Base-by-base conservation (phyloP, 2,329 filamentous ascomycete genomes). In the Colletotrichum agaves region DNA sequence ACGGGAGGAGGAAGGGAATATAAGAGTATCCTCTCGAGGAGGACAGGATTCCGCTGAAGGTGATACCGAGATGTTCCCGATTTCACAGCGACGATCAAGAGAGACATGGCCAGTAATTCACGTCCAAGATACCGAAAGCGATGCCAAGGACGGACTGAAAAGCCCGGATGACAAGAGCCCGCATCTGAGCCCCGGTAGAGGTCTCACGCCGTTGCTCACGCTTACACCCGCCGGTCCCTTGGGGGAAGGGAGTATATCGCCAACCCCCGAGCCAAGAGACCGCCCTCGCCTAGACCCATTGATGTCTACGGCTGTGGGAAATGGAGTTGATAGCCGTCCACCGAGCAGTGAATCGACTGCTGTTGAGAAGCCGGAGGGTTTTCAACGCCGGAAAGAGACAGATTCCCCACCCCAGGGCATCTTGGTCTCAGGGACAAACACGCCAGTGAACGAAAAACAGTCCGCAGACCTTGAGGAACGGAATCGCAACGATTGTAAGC, bases 391-490 rank as follows among this genome's bases (percentile, higher is more conserved):
- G 13, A 19, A 41, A 2, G 19, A 39, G 12, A 11, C 46, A 15
- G 11, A 10, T 21, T 31, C 46, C 3, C 58, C 27, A 21, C 27
- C 46, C 3, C 37, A 31, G 11, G 64, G 27, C 7, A 19, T 31
- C 12, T n/a, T 59, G 31, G 23, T 46, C 17, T 12, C 31, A 8
- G 31, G 27, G 6, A 21, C 31, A n/a, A 60, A 19, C 33, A 41
- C 21, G 3, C 53, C 53, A 11, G 21, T 44, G 8, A 39, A 49
- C 11, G 59, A 62, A 27, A 62, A 62, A 23, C n/a, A 37, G 17
- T 31, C 44, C 4, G 35, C 23, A n/a, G 27, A 62, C 12, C 43
- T 66, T 27, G 70, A 72, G 37, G 56, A 57, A 4, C n/a, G 1
- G 10, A 17, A 13, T 6, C 23, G 27, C 10, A 27, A n/a, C 33